These are phyloP conservation scores for Fagopyrum homotropicum DNA, from an alignment of 148 eudicot species.

Conservation along the genomic window DNA sequence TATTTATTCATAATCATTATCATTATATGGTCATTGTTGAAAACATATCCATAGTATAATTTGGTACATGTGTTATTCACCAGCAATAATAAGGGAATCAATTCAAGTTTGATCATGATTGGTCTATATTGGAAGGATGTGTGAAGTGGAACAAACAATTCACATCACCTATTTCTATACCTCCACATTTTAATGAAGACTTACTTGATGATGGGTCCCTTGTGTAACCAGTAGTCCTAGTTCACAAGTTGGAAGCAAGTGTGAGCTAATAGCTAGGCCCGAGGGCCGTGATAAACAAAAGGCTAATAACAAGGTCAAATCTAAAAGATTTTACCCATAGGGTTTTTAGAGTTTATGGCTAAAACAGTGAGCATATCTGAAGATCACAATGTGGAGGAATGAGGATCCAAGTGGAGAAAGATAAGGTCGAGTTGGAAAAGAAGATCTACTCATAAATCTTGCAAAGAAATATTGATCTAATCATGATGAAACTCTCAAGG, in stretches of 20 bases:
- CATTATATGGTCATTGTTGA: neutral
- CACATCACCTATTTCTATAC: neutral
- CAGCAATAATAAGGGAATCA: neutral
- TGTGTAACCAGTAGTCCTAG: neutral
- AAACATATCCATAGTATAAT: neutral
- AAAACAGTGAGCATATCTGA: neutral
- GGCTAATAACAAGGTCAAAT: neutral
- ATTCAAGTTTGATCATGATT: neutral
- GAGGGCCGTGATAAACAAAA: neutral
- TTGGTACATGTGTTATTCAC: neutral
- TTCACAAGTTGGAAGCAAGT: neutral
- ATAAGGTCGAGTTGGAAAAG: neutral
- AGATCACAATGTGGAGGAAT: neutral
- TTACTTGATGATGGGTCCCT: neutral
- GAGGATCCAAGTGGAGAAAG: neutral
- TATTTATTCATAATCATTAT: neutral
- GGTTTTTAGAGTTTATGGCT: neutral
- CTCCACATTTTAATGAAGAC: neutral
- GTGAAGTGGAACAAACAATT: neutral
- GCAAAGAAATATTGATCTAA: no score
- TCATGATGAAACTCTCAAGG: neutral
- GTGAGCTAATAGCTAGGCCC: neutral
- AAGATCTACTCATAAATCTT: neutral
- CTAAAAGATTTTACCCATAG: neutral
- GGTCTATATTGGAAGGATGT: neutral